phyloP scores from a whole-genome alignment of 208 protist species.

The Leishmania amazonensis region DNA sequence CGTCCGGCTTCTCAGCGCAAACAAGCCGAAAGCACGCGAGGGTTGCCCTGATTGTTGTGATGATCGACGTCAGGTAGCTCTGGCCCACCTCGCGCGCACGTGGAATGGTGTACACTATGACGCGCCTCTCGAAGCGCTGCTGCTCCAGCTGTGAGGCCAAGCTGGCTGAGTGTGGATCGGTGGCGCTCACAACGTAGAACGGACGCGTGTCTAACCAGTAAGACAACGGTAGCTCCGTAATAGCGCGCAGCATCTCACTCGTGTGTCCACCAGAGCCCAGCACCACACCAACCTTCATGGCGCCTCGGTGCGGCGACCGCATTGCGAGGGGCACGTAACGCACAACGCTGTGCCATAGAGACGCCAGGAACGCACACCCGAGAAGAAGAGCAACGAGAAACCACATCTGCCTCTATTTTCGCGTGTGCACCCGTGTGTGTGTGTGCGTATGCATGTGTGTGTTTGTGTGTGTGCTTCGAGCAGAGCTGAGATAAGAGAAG shows the following conservation, averaged over 20 bases:
- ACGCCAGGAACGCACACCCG: slow-evolving; percentile 10
- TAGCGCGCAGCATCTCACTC: slow-evolving; percentile 88
- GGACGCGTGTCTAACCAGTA: slow-evolving; percentile 50
- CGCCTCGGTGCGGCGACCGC: slow-evolving; percentile 18
- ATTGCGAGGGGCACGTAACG: slow-evolving; percentile 23
- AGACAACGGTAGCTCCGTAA: slow-evolving; percentile 40
- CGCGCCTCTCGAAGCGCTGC: slow-evolving; percentile 36
- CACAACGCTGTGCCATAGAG: slow-evolving; percentile 21
- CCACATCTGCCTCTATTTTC: slow-evolving; percentile 9
- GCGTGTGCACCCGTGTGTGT: not conserved
- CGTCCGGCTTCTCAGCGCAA: slow-evolving; percentile 48
- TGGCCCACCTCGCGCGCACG: slow-evolving; percentile 91
- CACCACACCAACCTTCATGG: slow-evolving; percentile 73
- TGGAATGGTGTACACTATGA: slow-evolving; percentile 67
- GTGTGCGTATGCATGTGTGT: not conserved
- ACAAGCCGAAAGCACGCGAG: slow-evolving; percentile 35
- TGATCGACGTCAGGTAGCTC: slow-evolving; percentile 83
- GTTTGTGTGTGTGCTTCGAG: not conserved
- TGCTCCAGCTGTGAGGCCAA: slow-evolving; percentile 64
- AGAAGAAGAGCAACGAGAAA: slow-evolving; percentile 13
- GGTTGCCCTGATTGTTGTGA: slow-evolving; percentile 64
- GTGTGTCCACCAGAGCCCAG: slow-evolving; percentile 93
- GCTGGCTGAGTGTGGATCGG: slow-evolving; percentile 69
- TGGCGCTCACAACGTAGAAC: slow-evolving; percentile 77
- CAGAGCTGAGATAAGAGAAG: not conserved